Conservation (phyloP, 2,329 filamentous ascomycete species). For the Colletotrichum liaoningense region DNA sequence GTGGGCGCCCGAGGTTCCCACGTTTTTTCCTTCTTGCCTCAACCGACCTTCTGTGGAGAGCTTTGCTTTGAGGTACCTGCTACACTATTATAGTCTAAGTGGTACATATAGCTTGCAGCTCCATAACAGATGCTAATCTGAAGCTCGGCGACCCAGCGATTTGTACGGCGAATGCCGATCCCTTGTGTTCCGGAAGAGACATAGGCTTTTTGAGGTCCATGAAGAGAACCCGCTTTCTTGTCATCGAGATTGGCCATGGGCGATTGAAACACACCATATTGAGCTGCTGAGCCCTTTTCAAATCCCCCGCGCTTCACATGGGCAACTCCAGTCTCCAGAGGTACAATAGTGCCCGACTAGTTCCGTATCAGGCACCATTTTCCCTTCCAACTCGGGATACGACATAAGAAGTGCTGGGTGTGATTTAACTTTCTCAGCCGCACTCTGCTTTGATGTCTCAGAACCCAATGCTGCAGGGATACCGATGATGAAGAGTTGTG, state of each 20-base stretch:
- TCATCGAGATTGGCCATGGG: conserved; percentile 3
- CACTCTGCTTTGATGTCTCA: neutral
- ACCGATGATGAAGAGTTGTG: neutral
- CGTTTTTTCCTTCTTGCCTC: too few species aligned
- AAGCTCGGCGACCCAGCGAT: conserved; percentile 3
- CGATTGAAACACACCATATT: neutral
- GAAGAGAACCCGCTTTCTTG: neutral
- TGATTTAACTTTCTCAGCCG: neutral
- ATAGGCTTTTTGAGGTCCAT: conserved; percentile 2
- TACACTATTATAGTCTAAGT: neutral
- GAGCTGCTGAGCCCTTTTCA: neutral
- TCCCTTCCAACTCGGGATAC: neutral
- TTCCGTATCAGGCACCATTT: neutral
- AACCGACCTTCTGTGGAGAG: neutral
- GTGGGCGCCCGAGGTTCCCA: too few species aligned
- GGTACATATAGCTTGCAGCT: neutral
- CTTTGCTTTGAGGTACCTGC: neutral
- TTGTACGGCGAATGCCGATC: neutral
- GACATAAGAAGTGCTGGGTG: neutral
- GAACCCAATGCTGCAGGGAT: neutral
- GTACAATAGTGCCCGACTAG: neutral
- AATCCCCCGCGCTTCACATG: neutral
- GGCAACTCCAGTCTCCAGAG: neutral
- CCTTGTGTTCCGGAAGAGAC: neutral
- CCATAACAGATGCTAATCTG: conserved; percentile 8